A percentile compares a stretch with the other conserved stretches of the same genome.
Evolutionary conservation across 345 rosid genomes (phyloP).

Genomic region (Lagerstroemia speciosa): DNA sequence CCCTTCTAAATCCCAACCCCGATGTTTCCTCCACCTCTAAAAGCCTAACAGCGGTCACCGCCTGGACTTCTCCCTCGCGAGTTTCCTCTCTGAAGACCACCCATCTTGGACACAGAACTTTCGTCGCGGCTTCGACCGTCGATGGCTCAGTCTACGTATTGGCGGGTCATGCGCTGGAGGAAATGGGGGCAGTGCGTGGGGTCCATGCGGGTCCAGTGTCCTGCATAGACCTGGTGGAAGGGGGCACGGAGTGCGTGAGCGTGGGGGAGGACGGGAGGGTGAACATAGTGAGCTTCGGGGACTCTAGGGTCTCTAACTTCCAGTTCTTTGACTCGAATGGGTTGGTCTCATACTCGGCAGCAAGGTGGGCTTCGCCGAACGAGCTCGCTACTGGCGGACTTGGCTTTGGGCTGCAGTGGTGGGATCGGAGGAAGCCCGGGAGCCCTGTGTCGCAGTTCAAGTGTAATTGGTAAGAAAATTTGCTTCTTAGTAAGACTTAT

Average conservation of each 20-base stretch:
- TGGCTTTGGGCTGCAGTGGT: slow-evolving; percentile 79
- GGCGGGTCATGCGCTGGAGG: slow-evolving; percentile 18
- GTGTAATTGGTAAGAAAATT: slow-evolving; percentile 51
- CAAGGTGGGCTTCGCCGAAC: slow-evolving; percentile 71
- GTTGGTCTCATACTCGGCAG: slow-evolving; percentile 61
- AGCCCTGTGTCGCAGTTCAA: slow-evolving; percentile 71
- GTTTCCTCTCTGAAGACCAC: slow-evolving; percentile 49
- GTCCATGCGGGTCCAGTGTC: slow-evolving; percentile 49
- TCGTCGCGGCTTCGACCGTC: slow-evolving; percentile 45
- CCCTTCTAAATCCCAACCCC: slow-evolving; percentile 21
- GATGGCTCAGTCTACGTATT: slow-evolving; percentile 56
- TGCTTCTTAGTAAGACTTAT: not conserved
- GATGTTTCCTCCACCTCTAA: not conserved
- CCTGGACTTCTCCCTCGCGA: slow-evolving; percentile 51
- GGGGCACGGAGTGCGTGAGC: slow-evolving; percentile 49
- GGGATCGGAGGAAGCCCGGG: slow-evolving; percentile 75
- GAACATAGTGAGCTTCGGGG: slow-evolving; percentile 40
- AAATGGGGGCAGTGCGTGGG: slow-evolving; percentile 22
- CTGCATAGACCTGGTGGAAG: slow-evolving; percentile 63
- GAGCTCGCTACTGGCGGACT: slow-evolving; percentile 88
- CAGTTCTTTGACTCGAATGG: slow-evolving; percentile 66
- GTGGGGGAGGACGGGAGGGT: slow-evolving; percentile 49
- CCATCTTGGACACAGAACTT: slow-evolving; percentile 23
- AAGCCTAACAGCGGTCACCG: slow-evolving; percentile 25
- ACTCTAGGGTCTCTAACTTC: slow-evolving; percentile 32